Percentiles rank a stretch among this genome's conserved stretches.
phyloP scores from a whole-genome alignment of 345 rosid genomes.

The Camelina laxa region DNA sequence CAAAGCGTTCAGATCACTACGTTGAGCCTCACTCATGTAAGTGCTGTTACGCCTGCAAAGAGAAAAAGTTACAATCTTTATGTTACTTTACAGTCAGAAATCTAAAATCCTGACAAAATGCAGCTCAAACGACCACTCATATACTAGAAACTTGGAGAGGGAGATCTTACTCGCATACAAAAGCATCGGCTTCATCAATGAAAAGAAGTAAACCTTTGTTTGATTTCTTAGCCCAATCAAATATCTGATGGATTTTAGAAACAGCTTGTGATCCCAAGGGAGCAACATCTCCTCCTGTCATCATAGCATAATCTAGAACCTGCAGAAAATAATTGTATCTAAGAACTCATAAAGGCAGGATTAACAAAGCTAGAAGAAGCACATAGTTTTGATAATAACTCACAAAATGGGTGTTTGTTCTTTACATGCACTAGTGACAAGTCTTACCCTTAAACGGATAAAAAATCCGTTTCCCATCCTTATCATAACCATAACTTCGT shows the following conservation, averaged over 20 bases:
- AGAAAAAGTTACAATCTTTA: not conserved
- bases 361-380: not conserved
- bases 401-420: constrained; percentile 43
- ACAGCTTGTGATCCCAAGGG: constrained; percentile 94
- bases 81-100: not conserved
- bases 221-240: constrained; percentile 97
- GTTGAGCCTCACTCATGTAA: constrained; percentile 92
- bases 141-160: not conserved
- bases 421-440: constrained; percentile 93
- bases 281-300: constrained; percentile 99
- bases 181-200: constrained; percentile 97
- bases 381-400: constrained; percentile 5
- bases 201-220: constrained; percentile 83
- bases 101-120: too few relatives aligned
- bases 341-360: constrained; percentile 13
- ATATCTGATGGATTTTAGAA: constrained; percentile 91
- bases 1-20: constrained; percentile 91
- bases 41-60: constrained; percentile 77
- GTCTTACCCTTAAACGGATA: constrained; percentile 71
- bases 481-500: constrained; percentile 74
- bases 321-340: constrained; percentile 33
- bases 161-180: constrained; percentile 83
- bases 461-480: constrained; percentile 73
- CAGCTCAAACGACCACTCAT: not conserved
- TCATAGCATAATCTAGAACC: constrained; percentile 98